Conservation (phyloP, 2,329 filamentous ascomycete genomes). For the Neurospora crassa region DNA sequence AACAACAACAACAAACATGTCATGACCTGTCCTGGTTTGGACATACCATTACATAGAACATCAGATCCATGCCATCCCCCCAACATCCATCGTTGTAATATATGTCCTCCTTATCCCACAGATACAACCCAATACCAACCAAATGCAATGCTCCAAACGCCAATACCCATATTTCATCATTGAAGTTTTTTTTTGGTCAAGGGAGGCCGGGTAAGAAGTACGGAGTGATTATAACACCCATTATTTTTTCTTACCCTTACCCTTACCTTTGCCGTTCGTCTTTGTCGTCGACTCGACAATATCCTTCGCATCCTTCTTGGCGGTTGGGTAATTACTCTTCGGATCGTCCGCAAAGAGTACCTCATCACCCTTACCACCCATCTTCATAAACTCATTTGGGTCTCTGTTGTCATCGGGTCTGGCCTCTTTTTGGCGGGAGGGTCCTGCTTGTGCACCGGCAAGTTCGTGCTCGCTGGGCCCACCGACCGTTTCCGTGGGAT, state of each 20-base stretch:
- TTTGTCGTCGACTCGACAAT: slow-evolving; percentile 17
- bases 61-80: not conserved
- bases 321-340: slow-evolving; percentile 37
- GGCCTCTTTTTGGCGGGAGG: slow-evolving; percentile 42
- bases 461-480: not conserved
- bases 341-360: slow-evolving; percentile 60
- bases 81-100: not conserved
- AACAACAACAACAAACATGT: not conserved
- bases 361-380: slow-evolving; percentile 82
- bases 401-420: slow-evolving; percentile 58
- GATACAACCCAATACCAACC: not conserved
- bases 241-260: slow-evolving; percentile 11
- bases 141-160: not conserved
- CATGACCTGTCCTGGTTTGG: not conserved
- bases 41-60: not conserved
- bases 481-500: slow-evolving; percentile 28
- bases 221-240: not conserved
- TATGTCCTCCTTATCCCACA: not conserved
- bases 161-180: not conserved
- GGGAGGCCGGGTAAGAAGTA: not conserved
- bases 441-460: not conserved
- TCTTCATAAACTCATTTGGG: slow-evolving; percentile 67
- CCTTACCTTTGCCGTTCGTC: slow-evolving; percentile 19
- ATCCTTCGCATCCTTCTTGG: slow-evolving; percentile 20
- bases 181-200: not conserved